Base-by-base conservation (phyloP, 805 yeast species). In the Phaffomyces opuntiae region DNA sequence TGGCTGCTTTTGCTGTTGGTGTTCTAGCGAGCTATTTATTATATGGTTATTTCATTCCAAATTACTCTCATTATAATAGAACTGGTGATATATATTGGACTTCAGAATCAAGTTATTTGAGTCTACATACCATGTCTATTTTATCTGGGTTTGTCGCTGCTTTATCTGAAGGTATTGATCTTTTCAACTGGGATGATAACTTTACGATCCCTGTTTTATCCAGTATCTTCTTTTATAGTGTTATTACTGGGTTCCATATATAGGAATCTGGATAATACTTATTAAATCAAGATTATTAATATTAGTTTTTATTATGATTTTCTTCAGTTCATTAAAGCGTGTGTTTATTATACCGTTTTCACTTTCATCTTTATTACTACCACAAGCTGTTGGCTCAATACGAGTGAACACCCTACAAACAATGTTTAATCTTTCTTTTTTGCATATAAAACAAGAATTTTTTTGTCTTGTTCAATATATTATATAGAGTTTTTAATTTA, bases 131-230 rank as follows among this genome's bases (percentile, higher is more conserved):
- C 2, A 70, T 81, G 48, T 77, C 90, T 3, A 44, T 83, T 21
- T 57, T 81, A 27, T 75, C 83, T 54, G 99, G 98, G 0, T 56
- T 88, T 17, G 78, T 88, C 38, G 96, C 96, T 9, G 81, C 97
- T 7, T 66, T 85, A 14, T 81, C 95, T 39, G 99, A 93, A 70
- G 87, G 89, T 29, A 76, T 90, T 41, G 88, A 85, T 53, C 47
- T 90, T 14, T 80, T 74, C 47, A 80, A 78, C 37, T 68, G 90
- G 65, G 99, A 93, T 64, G 99, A 93, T 62, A 93, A 93, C 64
- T 78, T 93, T 56, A 90, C 98, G 40, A 91, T 93, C 49, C 99
- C 99, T 7, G 87, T 87, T 1, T 65, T 91, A 38, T 83, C 96
- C 19, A 83, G 95, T 7, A 59, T 74, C 5, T 79, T 84, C 54